Base-by-base conservation (phyloP, 176 grass and related monocot species). In the Eragrostis nindensis region DNA sequence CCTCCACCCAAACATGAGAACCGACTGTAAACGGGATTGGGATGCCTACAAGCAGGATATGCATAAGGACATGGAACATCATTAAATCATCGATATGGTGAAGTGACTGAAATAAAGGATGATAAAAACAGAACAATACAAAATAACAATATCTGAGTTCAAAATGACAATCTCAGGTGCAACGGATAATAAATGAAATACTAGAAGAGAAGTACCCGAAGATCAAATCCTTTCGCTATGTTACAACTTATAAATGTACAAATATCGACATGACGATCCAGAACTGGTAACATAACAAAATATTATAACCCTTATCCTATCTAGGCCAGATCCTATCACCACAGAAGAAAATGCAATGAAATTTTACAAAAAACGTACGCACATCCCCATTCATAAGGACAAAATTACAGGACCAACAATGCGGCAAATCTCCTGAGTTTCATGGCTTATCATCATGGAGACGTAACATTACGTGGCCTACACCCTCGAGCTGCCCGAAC, bases 1-100 rank as follows among this genome's bases (percentile, higher is more conserved):
- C 92, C 85, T 92, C 92, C 8, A 83, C 92, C 95, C 95, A 98
- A 75, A 98, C 92, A 38, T 87, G 86, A 71, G 95, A 98, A 59
- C 92, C 92, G 27, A 91, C 87, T 80, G 80, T 71, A 74, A 94
- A 44, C 78, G 85, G 36, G 13, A 53, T 79, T 82, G 81, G 79
- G 79, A 80, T 84, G 82, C 92, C 94, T 97, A 83, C 71, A 85
- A 80, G n/a, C 15, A 80, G 53, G 70, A 61, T 40, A 81, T 42
- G 63, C 40, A 77, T 39, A 83, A 77, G 66, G 21, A 57, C 50
- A 45, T 22, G 18, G 59, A 13, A 74, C 48, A 26, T 52, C 2
- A 63, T 40, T 64, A 49, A 36, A 77, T 4, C 3, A 54, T 57
- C 39, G 21, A 50, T 11, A 62, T 3, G 14, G 26, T 71, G 57